Evolutionary conservation across 768 basidiomycete genomes (phyloP), one percentile per base, ranked within the genome.

Genomic region (Macrocybe gigantea): DNA sequence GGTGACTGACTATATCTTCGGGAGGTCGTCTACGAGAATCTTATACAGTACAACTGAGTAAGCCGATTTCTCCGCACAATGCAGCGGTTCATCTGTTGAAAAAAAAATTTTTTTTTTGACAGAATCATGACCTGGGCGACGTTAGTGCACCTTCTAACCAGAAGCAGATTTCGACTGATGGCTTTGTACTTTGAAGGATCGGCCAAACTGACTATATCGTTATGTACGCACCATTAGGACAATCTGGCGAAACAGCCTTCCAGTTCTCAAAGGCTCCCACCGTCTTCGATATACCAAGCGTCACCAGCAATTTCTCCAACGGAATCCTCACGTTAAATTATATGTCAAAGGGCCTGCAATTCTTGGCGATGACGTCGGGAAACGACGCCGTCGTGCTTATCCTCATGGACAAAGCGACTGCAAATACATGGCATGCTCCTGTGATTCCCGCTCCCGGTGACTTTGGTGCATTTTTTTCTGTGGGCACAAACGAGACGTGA

Each of bases 91-190:
- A 10, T 7, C 32, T n/a, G 13, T 34, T 29, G 30, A 37, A 42
- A 13, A 14, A 9, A 30, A 33, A 32, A 7, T 22, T 7, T 11
- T 5, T 6, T 10, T 33, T 53, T 15, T 14, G 33, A 14, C 44
- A 78, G 76, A 49, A 70, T 78, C 40, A 69, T 75, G 71, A 77
- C 77, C 9, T 77, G 75, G 75, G 71, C 73, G n/a, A 76, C 74
- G 75, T 71, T 47, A 56, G 72, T 53, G 1, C 14, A 30, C 39
- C 7, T 38, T 12, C 30, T 7, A 12, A n/a, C 12, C 31, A 30
- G 13, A 3, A 13, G 30, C 13, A 31, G 32, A 11, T 44, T 11
- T 35, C 51, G 10, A 38, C 41, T 49, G 22, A 34, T 12, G 22
- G 22, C 22, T 22, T 11, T n/a, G 29, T 11, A 41, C 22, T 41